Percentiles rank a stretch among this genome's conserved stretches.
Conservation (phyloP, 257 asterid genomes). For the Rhazya stricta region DNA sequence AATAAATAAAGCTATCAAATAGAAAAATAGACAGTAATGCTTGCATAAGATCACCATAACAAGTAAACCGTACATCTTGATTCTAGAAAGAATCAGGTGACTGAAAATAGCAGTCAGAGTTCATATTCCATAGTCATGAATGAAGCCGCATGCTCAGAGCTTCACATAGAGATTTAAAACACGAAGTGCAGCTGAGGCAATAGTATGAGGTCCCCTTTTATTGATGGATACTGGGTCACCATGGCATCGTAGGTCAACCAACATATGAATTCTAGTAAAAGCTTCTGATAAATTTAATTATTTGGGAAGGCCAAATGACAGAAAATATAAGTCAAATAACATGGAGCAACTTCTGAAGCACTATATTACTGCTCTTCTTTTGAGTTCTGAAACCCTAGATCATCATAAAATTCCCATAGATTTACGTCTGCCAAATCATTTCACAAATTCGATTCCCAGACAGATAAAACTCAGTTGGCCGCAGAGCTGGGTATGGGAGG, state of each 20-base stretch:
- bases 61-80: no score
- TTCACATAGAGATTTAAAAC: conserved; percentile 76
- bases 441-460: background rate
- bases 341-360: background rate
- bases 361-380: background rate
- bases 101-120: no score
- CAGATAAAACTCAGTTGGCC: background rate
- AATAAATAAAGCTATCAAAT: no score
- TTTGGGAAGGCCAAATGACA: background rate
- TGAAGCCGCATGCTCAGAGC: conserved; percentile 15
- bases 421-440: background rate
- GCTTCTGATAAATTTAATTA: conserved; percentile 15
- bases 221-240: conserved; percentile 85
- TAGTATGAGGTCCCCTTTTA: conserved; percentile 80
- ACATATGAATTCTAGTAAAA: conserved; percentile 26
- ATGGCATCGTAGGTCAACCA: conserved; percentile 96
- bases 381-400: background rate
- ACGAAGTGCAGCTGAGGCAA: conserved; percentile 90
- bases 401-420: background rate
- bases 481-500: no score
- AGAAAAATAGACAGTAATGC: no score
- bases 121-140: no score
- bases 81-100: no score
- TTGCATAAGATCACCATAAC: no score
- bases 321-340: background rate